Conservation (phyloP, 306 rosid species). For the Casuarina equisetifolia region DNA sequence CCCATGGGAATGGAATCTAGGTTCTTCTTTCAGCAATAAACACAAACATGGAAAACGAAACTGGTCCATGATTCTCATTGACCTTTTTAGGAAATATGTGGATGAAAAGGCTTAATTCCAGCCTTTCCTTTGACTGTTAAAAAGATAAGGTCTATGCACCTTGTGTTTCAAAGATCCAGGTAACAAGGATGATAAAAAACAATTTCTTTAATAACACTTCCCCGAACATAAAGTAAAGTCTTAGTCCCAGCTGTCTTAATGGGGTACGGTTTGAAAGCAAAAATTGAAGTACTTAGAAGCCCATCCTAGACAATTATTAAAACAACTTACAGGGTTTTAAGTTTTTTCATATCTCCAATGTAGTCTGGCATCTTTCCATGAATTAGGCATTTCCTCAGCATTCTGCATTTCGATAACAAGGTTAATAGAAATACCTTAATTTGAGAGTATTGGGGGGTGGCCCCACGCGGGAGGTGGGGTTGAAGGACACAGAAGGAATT, state of each 20-base stretch:
- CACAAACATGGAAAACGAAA: not conserved
- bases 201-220: not conserved
- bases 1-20: not conserved
- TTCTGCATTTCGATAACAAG: constrained; percentile 27
- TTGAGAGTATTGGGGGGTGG: constrained; percentile 23
- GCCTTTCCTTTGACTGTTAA: not conserved
- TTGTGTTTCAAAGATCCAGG: not conserved
- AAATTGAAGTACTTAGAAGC: constrained; percentile 9
- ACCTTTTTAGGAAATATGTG: not conserved
- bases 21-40: not conserved
- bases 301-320: constrained; percentile 8
- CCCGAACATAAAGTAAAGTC: not conserved
- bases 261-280: not conserved
- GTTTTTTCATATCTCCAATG: constrained; percentile 32
- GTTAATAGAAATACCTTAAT: constrained; percentile 15
- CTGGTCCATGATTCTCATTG: not conserved
- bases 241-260: not conserved
- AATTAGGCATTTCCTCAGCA: constrained; percentile 48
- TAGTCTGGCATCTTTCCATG: constrained; percentile 41
- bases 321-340: constrained; percentile 69
- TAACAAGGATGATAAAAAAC: not conserved
- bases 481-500: constrained; percentile 23
- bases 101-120: not conserved
- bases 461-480: no score
- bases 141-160: not conserved